These are phyloP conservation scores for Hypoxylon sp. DNA, from an alignment of 2,329 filamentous ascomycete genomes.

Conservation along the genomic window DNA sequence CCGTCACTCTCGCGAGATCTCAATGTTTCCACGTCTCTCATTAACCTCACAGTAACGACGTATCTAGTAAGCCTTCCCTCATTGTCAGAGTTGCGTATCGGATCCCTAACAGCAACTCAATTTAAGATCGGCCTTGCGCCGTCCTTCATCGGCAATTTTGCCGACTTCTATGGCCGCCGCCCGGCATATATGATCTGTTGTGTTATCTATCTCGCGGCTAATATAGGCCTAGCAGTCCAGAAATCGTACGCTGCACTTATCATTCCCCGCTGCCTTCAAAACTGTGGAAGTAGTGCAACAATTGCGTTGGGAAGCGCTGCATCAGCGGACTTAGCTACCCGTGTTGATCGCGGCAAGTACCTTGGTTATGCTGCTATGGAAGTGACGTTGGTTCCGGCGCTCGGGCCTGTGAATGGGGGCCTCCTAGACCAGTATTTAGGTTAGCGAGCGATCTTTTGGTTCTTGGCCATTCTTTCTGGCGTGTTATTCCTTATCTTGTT, in stretches of 20 bases:
- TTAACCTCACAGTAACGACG: slow-evolving; percentile 48
- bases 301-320: slow-evolving; percentile 37
- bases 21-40: slow-evolving; percentile 31
- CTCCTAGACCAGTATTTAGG: slow-evolving; percentile 30
- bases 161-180: slow-evolving; percentile 58
- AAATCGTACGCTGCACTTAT: slow-evolving; percentile 31
- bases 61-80: slow-evolving; percentile 40
- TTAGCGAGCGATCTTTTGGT: slow-evolving; percentile 45
- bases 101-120: not conserved
- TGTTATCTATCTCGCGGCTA: slow-evolving; percentile 55
- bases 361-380: slow-evolving; percentile 32
- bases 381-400: slow-evolving; percentile 29
- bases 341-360: slow-evolving; percentile 43
- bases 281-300: slow-evolving; percentile 34
- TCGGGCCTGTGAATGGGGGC: slow-evolving; percentile 41
- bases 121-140: slow-evolving; percentile 58
- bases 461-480: slow-evolving; percentile 29
- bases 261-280: slow-evolving; percentile 39
- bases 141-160: slow-evolving; percentile 58
- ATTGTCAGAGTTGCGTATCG: too few relatives aligned
- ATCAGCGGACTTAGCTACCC: slow-evolving; percentile 43
- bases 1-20: slow-evolving; percentile 35
- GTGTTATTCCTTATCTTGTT: slow-evolving; percentile 24
- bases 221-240: slow-evolving; percentile 44
- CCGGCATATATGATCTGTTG: slow-evolving; percentile 59